A percentile compares a stretch with the other conserved stretches of the same genome.
Evolutionary conservation across 441 rosid genomes (phyloP).

Genomic region (Erodium chrysanthum): DNA sequence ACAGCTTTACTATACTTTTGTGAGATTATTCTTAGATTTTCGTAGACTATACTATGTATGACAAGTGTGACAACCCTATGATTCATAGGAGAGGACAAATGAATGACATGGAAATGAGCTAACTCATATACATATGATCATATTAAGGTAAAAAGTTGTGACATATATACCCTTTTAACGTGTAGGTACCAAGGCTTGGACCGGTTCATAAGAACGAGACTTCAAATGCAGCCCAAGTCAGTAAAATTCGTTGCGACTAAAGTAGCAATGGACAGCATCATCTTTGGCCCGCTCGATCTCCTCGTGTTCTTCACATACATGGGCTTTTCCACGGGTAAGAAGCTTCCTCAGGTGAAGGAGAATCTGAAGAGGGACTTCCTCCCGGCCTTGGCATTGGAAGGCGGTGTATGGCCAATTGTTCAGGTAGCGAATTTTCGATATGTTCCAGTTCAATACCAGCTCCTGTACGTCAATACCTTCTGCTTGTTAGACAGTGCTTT

Average conservation of each 20-base stretch:
- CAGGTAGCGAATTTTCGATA: constrained; percentile 84
- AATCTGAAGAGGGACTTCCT: constrained; percentile 86
- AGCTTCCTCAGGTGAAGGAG: constrained; percentile 56
- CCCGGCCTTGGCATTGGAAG: constrained; percentile 82
- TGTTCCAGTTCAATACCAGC: constrained; percentile 81
- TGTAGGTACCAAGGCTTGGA: constrained; percentile 83
- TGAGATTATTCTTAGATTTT: too few relatives aligned
- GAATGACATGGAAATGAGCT: background rate
- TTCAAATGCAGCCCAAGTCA: constrained; percentile 60
- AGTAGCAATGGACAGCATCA: constrained; percentile 79
- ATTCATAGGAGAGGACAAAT: too few relatives aligned
- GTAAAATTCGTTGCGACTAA: constrained; percentile 61
- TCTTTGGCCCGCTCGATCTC: constrained; percentile 81
- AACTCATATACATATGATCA: background rate
- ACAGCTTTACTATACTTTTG: too few relatives aligned
- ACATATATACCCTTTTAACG: background rate
- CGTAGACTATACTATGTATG: too few relatives aligned
- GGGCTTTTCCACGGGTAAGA: constrained; percentile 80
- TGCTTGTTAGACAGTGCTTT: constrained; percentile 89
- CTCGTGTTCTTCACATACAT: constrained; percentile 78
- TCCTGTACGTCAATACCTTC: constrained; percentile 78
- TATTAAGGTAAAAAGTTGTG: too few relatives aligned
- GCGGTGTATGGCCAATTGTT: constrained; percentile 81
- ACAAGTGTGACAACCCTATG: too few relatives aligned
- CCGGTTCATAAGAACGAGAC: constrained; percentile 52